Percentiles rank a stretch among this genome's conserved stretches.
Evolutionary conservation across 208 protist genomes (phyloP).

Genomic region (Trypanosoma lewisi): DNA sequence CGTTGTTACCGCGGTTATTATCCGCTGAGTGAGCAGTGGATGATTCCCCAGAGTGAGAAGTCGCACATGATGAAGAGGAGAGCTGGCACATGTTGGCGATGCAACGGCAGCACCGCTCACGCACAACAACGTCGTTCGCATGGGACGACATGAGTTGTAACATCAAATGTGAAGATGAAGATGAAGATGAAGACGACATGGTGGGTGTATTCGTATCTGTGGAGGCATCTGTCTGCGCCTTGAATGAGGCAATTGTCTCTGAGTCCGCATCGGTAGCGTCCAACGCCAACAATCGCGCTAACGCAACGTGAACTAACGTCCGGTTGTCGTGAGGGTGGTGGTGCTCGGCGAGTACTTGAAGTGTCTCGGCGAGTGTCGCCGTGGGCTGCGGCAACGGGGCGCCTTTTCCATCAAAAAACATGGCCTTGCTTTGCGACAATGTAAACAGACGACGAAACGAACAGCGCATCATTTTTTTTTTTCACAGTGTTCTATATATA

Average conservation of each 20-base stretch:
- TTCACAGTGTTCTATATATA: background rate
- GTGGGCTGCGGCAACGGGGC: conserved; percentile 17
- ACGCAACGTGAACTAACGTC: conserved; percentile 14
- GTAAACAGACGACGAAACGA: conserved; percentile 28
- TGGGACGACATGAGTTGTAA: conserved; percentile 55
- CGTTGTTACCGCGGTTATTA: background rate
- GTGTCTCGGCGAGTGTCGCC: conserved; percentile 20
- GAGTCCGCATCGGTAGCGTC: conserved; percentile 66
- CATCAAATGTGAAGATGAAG: conserved; percentile 30
- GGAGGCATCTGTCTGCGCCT: background rate
- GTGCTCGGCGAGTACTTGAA: conserved; percentile 22
- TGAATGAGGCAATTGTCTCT: conserved; percentile 32
- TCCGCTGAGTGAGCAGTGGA: background rate
- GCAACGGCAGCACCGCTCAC: conserved; percentile 77
- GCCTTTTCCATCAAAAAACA: conserved; percentile 39
- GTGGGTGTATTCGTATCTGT: background rate
- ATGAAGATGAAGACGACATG: background rate
- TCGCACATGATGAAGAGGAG: background rate
- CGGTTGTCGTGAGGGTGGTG: background rate
- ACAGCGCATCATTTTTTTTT: conserved; percentile 27
- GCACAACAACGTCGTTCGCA: conserved; percentile 47
- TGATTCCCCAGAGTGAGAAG: background rate
- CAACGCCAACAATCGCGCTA: conserved; percentile 51
- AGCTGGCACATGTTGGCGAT: conserved; percentile 83
- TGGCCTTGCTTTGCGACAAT: conserved; percentile 36